Conservation (phyloP, 805 yeast genomes). For the Wickerhamomyces chaumierensis region DNA sequence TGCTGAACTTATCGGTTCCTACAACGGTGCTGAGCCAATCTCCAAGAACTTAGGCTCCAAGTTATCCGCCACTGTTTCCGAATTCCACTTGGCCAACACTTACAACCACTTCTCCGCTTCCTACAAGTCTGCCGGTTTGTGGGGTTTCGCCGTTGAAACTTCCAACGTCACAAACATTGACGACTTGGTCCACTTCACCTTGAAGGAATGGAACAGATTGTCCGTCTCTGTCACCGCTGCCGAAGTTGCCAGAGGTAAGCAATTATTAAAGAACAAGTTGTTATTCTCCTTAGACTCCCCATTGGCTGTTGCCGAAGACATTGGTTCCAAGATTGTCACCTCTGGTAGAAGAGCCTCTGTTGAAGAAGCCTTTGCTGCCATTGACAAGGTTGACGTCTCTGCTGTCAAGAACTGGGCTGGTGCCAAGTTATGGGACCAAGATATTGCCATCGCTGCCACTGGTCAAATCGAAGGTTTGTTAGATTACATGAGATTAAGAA, state of each 20-base stretch:
- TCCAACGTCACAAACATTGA: conserved; percentile 51
- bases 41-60: conserved; percentile 55
- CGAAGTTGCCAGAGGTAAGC: conserved; percentile 72
- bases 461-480: conserved; percentile 80
- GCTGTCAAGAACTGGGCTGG: conserved; percentile 67
- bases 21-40: conserved; percentile 41
- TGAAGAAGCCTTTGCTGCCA: conserved; percentile 45
- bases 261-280: conserved; percentile 52
- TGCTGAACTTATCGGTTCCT: conserved; percentile 47
- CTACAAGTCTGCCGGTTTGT: conserved; percentile 69
- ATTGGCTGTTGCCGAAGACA: conserved; percentile 38
- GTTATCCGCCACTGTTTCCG: conserved; percentile 56
- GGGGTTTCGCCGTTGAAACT: conserved; percentile 69
- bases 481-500: conserved; percentile 80
- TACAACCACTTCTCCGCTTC: conserved; percentile 63
- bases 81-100: conserved; percentile 62
- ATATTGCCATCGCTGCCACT: conserved; percentile 71
- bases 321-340: conserved; percentile 50
- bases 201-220: conserved; percentile 84
- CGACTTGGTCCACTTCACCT: conserved; percentile 69
- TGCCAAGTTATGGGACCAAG: conserved; percentile 71
- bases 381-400: conserved; percentile 51
- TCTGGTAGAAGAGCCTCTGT: conserved; percentile 52
- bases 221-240: conserved; percentile 64
- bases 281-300: conserved; percentile 39